Evolutionary conservation across 345 rosid genomes (phyloP).

Genomic region (Heritiera littoralis): DNA sequence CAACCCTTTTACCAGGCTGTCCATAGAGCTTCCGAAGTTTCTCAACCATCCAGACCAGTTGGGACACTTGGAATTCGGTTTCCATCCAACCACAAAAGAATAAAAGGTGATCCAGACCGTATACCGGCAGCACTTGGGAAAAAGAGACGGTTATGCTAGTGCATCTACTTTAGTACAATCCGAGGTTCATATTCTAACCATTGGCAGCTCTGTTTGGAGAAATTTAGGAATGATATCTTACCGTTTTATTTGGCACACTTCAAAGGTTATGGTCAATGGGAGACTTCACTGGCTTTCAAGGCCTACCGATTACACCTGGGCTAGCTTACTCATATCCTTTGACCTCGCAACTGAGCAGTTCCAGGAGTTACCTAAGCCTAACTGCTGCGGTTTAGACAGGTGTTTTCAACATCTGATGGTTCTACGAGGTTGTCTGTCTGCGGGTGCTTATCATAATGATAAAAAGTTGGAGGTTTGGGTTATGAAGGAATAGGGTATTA

Average conservation of each 20-base stretch:
- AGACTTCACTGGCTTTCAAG: conserved; percentile 74
- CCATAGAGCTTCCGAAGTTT: conserved; percentile 40
- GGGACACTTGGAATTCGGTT: conserved; percentile 59
- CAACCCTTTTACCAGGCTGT: conserved; percentile 29
- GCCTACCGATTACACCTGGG: conserved; percentile 32
- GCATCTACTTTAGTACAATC: conserved; percentile 34
- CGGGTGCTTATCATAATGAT: conserved; percentile 52
- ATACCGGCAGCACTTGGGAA: conserved; percentile 27
- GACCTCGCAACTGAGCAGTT: conserved; percentile 40
- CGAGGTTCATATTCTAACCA: conserved; percentile 56
- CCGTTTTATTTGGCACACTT: conserved; percentile 49
- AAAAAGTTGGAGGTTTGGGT: conserved; percentile 82
- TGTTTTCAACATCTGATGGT: conserved; percentile 53
- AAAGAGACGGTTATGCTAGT: conserved; percentile 22
- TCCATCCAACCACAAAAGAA: conserved; percentile 39
- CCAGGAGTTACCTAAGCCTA: conserved; percentile 37
- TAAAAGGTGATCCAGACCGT: conserved; percentile 60
- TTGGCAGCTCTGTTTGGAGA: conserved; percentile 56
- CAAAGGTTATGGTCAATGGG: conserved; percentile 71
- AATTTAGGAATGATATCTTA: conserved; percentile 62
- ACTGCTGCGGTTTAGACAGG: conserved; percentile 62
- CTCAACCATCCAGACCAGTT: conserved; percentile 33
- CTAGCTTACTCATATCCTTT: too few species aligned
- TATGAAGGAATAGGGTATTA: conserved; percentile 63
- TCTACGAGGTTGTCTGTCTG: conserved; percentile 61